Base-by-base conservation (phyloP, 139 green algal genomes). In the Ettlia oleoabundans region DNA sequence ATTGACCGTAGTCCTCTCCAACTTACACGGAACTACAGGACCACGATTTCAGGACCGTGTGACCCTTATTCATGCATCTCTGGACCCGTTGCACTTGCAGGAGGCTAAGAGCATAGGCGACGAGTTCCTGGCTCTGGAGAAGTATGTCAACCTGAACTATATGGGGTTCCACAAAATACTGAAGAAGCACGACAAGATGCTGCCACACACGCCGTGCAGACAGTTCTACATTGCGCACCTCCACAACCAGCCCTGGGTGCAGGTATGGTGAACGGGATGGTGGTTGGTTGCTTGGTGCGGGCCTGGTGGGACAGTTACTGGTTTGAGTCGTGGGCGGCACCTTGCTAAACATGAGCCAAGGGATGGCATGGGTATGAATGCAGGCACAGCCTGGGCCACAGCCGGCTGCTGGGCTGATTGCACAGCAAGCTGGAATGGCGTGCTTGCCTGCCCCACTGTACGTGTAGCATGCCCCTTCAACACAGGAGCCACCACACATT, bases 131-230 rank as follows among this genome's bases (percentile, higher is more conserved):
- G 81, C 87, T 18, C 86, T 98, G 40, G 95, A 98, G 87, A 98
- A 98, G 87, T 98, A 95, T 85, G 95, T 97, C 61, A 98, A 98
- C 91, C 90, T 98, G 28, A 98, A 98, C 88, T 98, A 98, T 90
- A 93, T 97, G 94, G 95, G 94, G 95, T 94, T 97, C 61, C 95
- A 97, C 90, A 97, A 98, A 86, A 98, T 98, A 69, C 55, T 81
- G 71, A 98, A 98, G 91, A 98, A 98, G 92, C 96, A 98, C 86
- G 96, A 98, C 90, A 98, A 98, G 92, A 84, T 89, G 66, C 75
- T 98, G 78, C 95, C 96, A 21, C 86, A 95, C 76, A 89, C 88
- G 73, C 94, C 94, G 13, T 96, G 92, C 86, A 90, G 90, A 51
- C 94, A 96, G 88, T 98, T 98, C 89, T 98, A 98, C 88, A 88